These are phyloP conservation scores for Yamadazyma sp. DNA, from an alignment of 1,139 yeast genomes.

Conservation along the genomic window DNA sequence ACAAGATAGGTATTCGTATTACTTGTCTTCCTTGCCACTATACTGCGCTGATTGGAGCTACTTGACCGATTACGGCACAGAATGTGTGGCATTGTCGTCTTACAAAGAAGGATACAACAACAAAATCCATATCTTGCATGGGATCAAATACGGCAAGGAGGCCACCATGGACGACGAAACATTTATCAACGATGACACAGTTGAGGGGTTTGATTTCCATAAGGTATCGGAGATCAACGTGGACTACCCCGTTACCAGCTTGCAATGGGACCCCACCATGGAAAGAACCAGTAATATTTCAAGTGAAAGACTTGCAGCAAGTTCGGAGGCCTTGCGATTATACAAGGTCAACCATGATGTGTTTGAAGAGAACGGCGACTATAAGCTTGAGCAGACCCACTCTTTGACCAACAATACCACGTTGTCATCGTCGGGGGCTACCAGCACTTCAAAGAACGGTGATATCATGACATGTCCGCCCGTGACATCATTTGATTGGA, in stretches of 20 bases:
- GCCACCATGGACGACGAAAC: conserved; percentile 11
- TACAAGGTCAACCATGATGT: conserved; percentile 51
- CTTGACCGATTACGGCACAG: conserved; percentile 34
- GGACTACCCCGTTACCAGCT: conserved; percentile 65
- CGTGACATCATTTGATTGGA: conserved; percentile 94
- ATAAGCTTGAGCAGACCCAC: conserved; percentile 39
- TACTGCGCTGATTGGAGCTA: conserved; percentile 69
- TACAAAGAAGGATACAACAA: conserved; percentile 71
- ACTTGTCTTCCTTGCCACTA: conserved; percentile 61
- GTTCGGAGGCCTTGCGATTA: conserved; percentile 69
- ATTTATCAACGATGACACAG: conserved; percentile 14
- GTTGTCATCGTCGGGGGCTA: neutral
- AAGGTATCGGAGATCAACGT: conserved; percentile 53
- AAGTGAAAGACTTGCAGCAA: conserved; percentile 56
- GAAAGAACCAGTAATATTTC: conserved; percentile 20
- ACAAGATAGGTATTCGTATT: conserved; percentile 46
- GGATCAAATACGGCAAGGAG: conserved; percentile 32
- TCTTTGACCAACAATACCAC: conserved; percentile 41
- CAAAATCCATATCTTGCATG: conserved; percentile 50
- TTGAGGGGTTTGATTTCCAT: conserved; percentile 48
- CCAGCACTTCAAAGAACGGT: conserved; percentile 14
- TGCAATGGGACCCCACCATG: conserved; percentile 71
- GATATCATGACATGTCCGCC: conserved; percentile 67
- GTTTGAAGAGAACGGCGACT: conserved; percentile 32
- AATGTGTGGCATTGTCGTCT: conserved; percentile 63